Percentiles rank a stretch among this genome's conserved stretches.
Conservation (phyloP, 2,329 filamentous ascomycete species). For the Pseudogymnoascus destructans region DNA sequence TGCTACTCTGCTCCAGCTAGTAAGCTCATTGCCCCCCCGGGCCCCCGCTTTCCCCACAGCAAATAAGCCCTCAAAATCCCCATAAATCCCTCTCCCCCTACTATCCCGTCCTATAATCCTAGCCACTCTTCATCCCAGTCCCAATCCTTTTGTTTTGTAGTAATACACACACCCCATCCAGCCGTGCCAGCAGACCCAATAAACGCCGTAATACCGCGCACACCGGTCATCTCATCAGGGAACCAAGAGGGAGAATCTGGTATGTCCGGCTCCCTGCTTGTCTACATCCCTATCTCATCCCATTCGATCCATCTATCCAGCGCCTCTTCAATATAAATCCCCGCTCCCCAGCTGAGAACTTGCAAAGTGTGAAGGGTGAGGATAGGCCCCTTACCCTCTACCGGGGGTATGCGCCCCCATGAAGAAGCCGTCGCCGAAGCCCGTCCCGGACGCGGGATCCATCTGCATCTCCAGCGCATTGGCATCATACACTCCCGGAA, state of each 20-base stretch:
- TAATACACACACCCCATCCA: background rate
- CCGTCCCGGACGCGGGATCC: background rate
- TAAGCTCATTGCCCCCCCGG: background rate
- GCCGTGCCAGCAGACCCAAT: background rate
- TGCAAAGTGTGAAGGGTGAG: background rate
- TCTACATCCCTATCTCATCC: background rate
- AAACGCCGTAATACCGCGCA: background rate
- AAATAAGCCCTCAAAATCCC: background rate
- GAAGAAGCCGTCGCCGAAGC: conserved; percentile 22
- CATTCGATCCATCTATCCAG: background rate
- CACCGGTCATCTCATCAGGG: background rate
- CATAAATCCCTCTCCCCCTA: background rate
- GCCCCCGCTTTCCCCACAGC: background rate
- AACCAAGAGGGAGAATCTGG: background rate
- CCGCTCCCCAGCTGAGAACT: background rate
- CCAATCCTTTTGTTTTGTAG: background rate
- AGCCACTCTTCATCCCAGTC: background rate
- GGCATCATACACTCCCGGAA: background rate
- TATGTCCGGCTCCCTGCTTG: background rate
- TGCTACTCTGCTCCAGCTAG: background rate
- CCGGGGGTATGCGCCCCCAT: conserved; percentile 27
- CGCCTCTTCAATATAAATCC: background rate
- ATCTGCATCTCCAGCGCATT: background rate
- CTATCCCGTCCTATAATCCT: too few species aligned
- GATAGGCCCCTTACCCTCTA: conserved; percentile 14